These are phyloP conservation scores for Phellopilus nigrolimitatus DNA, from an alignment of 1,284 basidiomycete species.

Conservation along the genomic window DNA sequence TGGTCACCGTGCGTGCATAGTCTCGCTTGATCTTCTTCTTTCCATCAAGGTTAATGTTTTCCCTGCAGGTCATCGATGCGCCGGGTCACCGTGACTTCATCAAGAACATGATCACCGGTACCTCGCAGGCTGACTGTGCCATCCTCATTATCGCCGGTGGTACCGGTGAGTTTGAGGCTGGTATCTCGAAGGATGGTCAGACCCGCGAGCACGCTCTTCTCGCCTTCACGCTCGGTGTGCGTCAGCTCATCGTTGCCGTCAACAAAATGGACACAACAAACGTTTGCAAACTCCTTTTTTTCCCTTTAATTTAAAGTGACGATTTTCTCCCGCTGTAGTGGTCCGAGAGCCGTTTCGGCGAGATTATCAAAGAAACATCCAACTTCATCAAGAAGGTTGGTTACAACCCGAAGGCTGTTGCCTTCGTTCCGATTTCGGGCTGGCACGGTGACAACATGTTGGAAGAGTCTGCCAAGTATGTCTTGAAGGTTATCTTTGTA, in stretches of 20 bases:
- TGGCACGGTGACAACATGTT: conserved; percentile 99
- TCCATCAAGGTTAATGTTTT: conserved; percentile 18
- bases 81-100: conserved; percentile 99
- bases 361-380: conserved; percentile 99
- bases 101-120: conserved; percentile 99
- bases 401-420: conserved; percentile 98
- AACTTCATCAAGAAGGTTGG: conserved; percentile 99
- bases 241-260: conserved; percentile 99
- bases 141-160: conserved; percentile 99
- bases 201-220: conserved; percentile 99
- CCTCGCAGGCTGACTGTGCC: conserved; percentile 99
- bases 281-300: conserved; percentile 37
- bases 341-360: conserved; percentile 99
- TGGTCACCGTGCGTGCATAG: conserved; percentile 67
- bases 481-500: conserved; percentile 12
- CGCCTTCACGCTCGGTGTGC: conserved; percentile 99
- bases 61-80: conserved; percentile 88
- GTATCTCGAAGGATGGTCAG: conserved; percentile 99
- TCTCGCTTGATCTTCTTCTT: conserved; percentile 22
- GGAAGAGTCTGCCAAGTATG: conserved; percentile 88
- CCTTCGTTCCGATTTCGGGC: conserved; percentile 99
- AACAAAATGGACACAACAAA: conserved; percentile 99
- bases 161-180: conserved; percentile 99
- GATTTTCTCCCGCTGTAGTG: conserved; percentile 50
- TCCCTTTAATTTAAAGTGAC: conserved; percentile 23